These are phyloP conservation scores for Lachnellula willkommii DNA, from an alignment of 2,329 filamentous ascomycete species.

Conservation along the genomic window DNA sequence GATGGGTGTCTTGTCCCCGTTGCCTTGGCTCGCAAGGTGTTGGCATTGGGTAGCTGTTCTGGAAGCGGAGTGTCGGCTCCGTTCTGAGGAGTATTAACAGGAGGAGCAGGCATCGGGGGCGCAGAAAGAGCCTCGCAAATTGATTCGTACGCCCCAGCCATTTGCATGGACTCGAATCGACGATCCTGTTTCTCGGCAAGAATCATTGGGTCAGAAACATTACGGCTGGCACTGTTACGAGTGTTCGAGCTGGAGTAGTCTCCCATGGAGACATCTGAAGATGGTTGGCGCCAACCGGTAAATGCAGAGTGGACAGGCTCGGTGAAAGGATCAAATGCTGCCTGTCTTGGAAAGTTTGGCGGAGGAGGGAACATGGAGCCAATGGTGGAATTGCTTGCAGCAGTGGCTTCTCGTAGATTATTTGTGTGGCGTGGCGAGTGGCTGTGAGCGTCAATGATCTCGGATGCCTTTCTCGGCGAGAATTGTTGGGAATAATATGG, in stretches of 20 bases:
- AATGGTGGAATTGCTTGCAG: conserved; percentile 28
- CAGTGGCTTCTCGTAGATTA: conserved; percentile 12
- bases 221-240: conserved; percentile 32
- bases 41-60: neutral
- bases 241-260: conserved; percentile 35
- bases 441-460: conserved; percentile 51
- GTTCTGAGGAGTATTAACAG: conserved; percentile 25
- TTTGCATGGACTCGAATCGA: conserved; percentile 21
- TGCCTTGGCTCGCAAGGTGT: neutral
- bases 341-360: conserved; percentile 25
- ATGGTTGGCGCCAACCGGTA: conserved; percentile 33
- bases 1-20: neutral
- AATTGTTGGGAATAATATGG: conserved; percentile 25
- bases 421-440: conserved; percentile 52
- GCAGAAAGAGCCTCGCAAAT: conserved; percentile 27
- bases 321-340: conserved; percentile 37
- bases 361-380: conserved; percentile 22
- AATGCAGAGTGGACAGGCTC: conserved; percentile 30
- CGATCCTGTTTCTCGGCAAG: conserved; percentile 18
- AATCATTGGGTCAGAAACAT: conserved; percentile 28
- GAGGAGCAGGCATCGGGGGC: conserved; percentile 18
- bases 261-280: conserved; percentile 42
- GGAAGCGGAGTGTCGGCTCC: neutral
- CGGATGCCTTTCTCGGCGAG: conserved; percentile 36
- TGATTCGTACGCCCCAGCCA: conserved; percentile 25